These are phyloP conservation scores for Atractiella rhizophila DNA, from an alignment of 768 basidiomycete genomes.

Conservation along the genomic window DNA sequence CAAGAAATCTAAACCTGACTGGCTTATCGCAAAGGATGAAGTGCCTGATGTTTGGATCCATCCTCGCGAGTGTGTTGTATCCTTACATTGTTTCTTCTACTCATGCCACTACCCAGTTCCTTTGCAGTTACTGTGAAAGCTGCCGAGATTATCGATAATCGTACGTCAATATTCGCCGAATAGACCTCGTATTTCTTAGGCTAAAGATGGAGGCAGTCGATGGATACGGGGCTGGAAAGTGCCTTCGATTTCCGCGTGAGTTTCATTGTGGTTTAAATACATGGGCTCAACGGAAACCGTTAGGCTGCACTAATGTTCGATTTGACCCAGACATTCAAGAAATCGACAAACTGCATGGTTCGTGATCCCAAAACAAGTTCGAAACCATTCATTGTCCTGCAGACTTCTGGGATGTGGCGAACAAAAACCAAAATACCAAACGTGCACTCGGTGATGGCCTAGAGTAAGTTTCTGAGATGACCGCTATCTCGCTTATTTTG, in stretches of 20 bases:
- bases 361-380: background rate
- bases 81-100: background rate
- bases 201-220: conserved; percentile 25
- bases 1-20: conserved; percentile 43
- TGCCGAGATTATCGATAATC: conserved; percentile 57
- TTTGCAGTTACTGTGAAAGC: conserved; percentile 86
- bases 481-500: too few species aligned
- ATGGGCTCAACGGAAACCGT: background rate
- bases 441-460: too few species aligned
- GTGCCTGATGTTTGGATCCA: conserved; percentile 76
- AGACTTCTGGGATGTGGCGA: conserved; percentile 5
- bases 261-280: background rate
- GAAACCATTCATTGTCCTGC: background rate
- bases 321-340: background rate
- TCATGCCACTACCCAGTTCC: conserved; percentile 32
- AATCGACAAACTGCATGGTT: background rate
- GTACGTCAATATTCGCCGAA: conserved; percentile 22
- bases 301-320: background rate
- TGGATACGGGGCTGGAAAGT: conserved; percentile 58
- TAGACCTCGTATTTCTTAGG: background rate
- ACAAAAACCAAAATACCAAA: conserved; percentile 23
- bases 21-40: conserved; percentile 36
- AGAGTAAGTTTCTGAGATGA: too few species aligned
- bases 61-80: conserved; percentile 45
- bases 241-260: conserved; percentile 84